phyloP scores from a whole-genome alignment of 768 basidiomycete species.

The Lactarius trivialis region DNA sequence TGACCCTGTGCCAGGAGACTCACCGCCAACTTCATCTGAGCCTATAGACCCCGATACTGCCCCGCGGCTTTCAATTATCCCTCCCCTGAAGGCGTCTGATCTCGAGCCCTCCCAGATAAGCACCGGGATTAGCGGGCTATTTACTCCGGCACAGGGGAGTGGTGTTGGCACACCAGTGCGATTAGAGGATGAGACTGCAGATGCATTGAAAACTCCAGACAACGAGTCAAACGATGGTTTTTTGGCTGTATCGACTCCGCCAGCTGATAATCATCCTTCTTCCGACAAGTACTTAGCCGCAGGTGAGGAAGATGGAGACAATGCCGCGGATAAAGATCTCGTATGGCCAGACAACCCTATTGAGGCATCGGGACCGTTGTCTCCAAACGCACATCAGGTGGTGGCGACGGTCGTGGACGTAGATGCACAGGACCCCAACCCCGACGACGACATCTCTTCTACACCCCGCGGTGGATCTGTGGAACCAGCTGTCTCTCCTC shows the following conservation, averaged over 20 bases:
- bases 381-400: neutral
- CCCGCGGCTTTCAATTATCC: constrained; percentile 2
- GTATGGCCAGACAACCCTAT: neutral
- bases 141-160: constrained; percentile 20
- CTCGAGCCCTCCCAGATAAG: constrained; percentile 1
- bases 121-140: constrained; percentile 17
- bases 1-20: constrained; percentile 17
- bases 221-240: neutral
- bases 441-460: neutral
- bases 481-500: neutral
- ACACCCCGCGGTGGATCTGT: neutral
- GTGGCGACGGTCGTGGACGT: neutral
- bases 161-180: constrained; percentile 16
- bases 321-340: neutral
- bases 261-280: neutral
- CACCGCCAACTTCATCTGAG: neutral
- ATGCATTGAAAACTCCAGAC: neutral
- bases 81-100: constrained; percentile 6
- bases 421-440: neutral
- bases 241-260: neutral
- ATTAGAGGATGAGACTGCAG: constrained; percentile 12
- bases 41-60: neutral
- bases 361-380: neutral
- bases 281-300: neutral
- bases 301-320: neutral